Evolutionary conservation across 805 yeast species (phyloP).

Genomic region (Dipodascus geniculatus): DNA sequence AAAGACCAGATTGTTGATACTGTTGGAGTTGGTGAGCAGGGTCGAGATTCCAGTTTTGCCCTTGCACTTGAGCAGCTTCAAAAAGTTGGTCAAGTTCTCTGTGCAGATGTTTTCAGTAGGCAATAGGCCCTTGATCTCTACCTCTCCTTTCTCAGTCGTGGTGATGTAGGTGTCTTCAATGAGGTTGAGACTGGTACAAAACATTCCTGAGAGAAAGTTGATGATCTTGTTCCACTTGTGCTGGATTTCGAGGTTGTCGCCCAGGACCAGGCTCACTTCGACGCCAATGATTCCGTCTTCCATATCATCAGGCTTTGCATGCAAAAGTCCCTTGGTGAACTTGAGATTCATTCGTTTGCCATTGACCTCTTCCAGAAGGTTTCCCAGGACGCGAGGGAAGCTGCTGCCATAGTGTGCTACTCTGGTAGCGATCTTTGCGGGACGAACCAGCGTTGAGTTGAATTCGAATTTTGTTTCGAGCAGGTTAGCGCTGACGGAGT

Average conservation of each 20-base stretch:
- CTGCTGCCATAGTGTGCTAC: not conserved
- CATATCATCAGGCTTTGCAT: conserved; percentile 57
- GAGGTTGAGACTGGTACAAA: conserved; percentile 90
- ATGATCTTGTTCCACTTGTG: conserved; percentile 59
- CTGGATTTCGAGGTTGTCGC: conserved; percentile 43
- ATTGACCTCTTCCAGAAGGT: conserved; percentile 52
- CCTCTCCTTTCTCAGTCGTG: conserved; percentile 22
- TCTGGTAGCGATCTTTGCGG: conserved; percentile 25
- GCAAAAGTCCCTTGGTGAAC: conserved; percentile 95
- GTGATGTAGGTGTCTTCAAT: conserved; percentile 73
- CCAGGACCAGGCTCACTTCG: conserved; percentile 81
- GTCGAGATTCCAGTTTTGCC: conserved; percentile 84
- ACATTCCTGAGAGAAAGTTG: conserved; percentile 74
- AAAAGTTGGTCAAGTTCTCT: conserved; percentile 87
- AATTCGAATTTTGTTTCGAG: not conserved
- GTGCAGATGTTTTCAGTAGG: conserved; percentile 96
- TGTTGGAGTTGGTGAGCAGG: conserved; percentile 66
- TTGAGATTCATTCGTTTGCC: conserved; percentile 72
- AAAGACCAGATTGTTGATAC: not conserved
- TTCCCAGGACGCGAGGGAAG: conserved; percentile 76
- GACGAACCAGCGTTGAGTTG: not conserved
- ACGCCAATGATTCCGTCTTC: conserved; percentile 90
- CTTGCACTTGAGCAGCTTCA: conserved; percentile 81
- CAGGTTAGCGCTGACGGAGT: not conserved
- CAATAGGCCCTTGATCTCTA: conserved; percentile 68